Evolutionary conservation across 208 protist species (phyloP).

Genomic region (Crithidia bombi): DNA sequence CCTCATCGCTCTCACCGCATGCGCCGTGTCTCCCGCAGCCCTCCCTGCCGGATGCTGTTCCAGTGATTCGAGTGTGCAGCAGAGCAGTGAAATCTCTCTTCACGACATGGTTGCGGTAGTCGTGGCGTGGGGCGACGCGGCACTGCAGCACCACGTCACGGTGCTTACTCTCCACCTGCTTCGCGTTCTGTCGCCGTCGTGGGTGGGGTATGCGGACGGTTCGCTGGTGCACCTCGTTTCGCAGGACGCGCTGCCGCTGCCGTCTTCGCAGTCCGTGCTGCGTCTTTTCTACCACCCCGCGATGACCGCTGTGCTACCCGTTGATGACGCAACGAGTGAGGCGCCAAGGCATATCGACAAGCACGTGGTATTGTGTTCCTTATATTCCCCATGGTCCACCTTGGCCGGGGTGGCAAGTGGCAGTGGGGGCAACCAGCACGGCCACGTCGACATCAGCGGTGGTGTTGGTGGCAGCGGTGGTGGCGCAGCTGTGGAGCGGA

Average conservation of each 20-base stretch:
- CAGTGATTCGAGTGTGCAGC: neutral
- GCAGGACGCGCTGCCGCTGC: constrained; percentile 45
- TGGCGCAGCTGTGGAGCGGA: neutral
- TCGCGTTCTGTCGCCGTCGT: constrained; percentile 16
- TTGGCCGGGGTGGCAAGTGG: neutral
- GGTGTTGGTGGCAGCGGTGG: neutral
- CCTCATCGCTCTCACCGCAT: constrained; percentile 35
- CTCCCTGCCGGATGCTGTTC: neutral
- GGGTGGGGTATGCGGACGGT: neutral
- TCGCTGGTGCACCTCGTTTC: constrained; percentile 24
- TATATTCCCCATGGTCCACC: constrained; percentile 13
- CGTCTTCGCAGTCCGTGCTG: constrained; percentile 22
- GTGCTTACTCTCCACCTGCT: constrained; percentile 18
- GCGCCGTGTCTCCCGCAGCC: neutral
- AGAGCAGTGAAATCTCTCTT: neutral
- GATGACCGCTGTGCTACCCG: constrained; percentile 1
- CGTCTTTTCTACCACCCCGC: constrained; percentile 37
- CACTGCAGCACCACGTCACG: constrained; percentile 32
- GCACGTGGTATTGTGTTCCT: constrained; percentile 33
- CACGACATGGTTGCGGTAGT: constrained; percentile 26
- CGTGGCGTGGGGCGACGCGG: constrained; percentile 29
- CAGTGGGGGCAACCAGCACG: neutral
- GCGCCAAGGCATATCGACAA: neutral
- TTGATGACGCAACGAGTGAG: neutral
- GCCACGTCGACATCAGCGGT: neutral